Conservation (phyloP, 495 filamentous ascomycete genomes). For the Hypoxylon intermedium region DNA sequence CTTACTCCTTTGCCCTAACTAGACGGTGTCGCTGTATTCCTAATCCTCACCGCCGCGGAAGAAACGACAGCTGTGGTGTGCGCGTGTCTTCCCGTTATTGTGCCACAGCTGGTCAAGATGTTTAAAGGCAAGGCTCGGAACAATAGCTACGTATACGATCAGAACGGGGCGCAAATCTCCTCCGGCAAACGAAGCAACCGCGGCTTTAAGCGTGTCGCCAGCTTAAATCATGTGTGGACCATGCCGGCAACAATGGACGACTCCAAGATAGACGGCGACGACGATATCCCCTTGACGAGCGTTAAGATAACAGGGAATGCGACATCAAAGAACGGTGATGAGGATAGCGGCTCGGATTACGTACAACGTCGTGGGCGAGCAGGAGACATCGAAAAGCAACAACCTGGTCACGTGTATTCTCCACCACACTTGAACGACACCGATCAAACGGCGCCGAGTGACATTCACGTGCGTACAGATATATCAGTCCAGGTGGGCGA, state of each 20-base stretch:
- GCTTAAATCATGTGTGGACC: conserved; percentile 36
- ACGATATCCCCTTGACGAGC: conserved; percentile 27
- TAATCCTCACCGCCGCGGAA: conserved; percentile 37
- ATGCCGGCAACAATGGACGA: conserved; percentile 12
- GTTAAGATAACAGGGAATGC: conserved; percentile 21
- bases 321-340: background rate
- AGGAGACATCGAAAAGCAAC: conserved; percentile 5
- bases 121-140: background rate
- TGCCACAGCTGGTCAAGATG: conserved; percentile 22
- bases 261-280: conserved; percentile 19
- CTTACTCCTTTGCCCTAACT: background rate
- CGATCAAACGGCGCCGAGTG: background rate
- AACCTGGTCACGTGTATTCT: background rate
- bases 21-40: conserved; percentile 38
- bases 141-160: conserved; percentile 7
- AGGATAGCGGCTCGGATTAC: background rate
- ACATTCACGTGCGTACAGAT: conserved; percentile 36
- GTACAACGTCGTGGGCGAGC: background rate
- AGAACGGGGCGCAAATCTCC: conserved; percentile 8
- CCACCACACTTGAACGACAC: background rate
- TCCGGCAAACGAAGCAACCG: conserved; percentile 25
- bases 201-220: conserved; percentile 35
- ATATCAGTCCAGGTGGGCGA: conserved; percentile 20
- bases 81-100: conserved; percentile 32
- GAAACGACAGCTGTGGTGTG: conserved; percentile 40